phyloP scores from a whole-genome alignment of 306 rosid species.

The Begonia loranthoides region DNA sequence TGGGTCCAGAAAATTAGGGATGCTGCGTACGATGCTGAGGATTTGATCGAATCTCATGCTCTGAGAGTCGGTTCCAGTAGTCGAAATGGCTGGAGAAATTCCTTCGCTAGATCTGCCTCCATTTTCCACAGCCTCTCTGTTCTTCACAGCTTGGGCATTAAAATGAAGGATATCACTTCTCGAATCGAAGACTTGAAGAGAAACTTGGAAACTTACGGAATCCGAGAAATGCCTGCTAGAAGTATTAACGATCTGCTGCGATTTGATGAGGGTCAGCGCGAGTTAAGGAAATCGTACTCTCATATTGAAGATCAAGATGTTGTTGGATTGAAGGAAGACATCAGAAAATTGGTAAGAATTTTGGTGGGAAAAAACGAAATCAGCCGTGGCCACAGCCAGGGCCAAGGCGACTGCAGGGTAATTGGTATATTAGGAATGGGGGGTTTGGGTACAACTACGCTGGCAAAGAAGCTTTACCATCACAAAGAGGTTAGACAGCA shows the following conservation, averaged over 20 bases:
- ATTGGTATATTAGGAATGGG: conserved; percentile 46
- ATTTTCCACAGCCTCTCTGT: not conserved
- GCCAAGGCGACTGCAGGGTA: not conserved
- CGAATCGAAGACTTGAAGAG: conserved; percentile 12
- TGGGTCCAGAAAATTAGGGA: conserved; percentile 29
- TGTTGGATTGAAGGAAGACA: conserved; percentile 29
- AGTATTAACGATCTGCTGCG: not conserved
- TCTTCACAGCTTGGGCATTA: conserved; percentile 4
- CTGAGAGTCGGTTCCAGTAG: conserved; percentile 11
- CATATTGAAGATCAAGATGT: conserved; percentile 26
- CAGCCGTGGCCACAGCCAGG: not conserved
- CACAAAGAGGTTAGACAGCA: conserved; percentile 14
- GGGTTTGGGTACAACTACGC: conserved; percentile 50
- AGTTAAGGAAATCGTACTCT: conserved; percentile 31
- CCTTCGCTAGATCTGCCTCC: not conserved
- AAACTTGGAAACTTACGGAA: not conserved
- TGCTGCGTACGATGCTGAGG: conserved; percentile 33
- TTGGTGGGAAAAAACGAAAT: conserved; percentile 11
- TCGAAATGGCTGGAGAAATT: not conserved
- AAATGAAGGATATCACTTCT: conserved; percentile 12
- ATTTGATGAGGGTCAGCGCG: conserved; percentile 7
- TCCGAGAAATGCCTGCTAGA: not conserved
- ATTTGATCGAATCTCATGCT: conserved; percentile 31
- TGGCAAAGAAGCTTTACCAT: conserved; percentile 29
- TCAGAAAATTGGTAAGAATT: conserved; percentile 12